Evolutionary conservation across 306 rosid genomes (phyloP).

Genomic region (Canavalia gladiata): DNA sequence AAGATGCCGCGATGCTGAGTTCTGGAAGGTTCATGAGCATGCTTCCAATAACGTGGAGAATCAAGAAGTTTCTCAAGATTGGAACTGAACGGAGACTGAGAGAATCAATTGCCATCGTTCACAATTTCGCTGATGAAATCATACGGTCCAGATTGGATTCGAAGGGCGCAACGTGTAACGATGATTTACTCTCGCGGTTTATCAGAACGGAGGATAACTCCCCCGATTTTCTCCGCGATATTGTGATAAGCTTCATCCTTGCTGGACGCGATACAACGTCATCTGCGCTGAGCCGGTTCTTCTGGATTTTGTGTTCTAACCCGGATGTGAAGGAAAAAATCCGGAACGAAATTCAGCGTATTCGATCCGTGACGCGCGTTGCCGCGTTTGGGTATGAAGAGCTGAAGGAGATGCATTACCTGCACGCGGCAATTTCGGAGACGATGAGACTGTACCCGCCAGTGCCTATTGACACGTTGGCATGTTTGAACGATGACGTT

Average conservation of each 20-base stretch:
- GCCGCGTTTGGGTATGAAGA: constrained; percentile 59
- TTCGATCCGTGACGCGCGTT: constrained; percentile 31
- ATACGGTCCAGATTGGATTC: constrained; percentile 61
- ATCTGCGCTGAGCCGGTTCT: constrained; percentile 75
- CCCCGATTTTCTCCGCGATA: constrained; percentile 69
- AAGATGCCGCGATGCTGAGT: constrained; percentile 60
- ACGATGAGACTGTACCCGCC: constrained; percentile 78
- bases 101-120: constrained; percentile 61
- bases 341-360: constrained; percentile 46
- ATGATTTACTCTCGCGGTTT: constrained; percentile 73
- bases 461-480: constrained; percentile 62
- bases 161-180: background rate
- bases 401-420: constrained; percentile 70
- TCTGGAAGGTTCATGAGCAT: constrained; percentile 59
- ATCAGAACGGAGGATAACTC: constrained; percentile 54
- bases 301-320: constrained; percentile 67
- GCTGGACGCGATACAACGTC: constrained; percentile 86
- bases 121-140: constrained; percentile 61
- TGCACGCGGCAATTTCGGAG: constrained; percentile 77
- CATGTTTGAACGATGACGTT: constrained; percentile 57
- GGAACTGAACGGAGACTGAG: constrained; percentile 61
- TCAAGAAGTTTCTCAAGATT: constrained; percentile 52
- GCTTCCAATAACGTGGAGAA: constrained; percentile 16
- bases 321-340: constrained; percentile 50
- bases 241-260: constrained; percentile 68